Evolutionary conservation across 2,329 filamentous ascomycete genomes (phyloP).

Genomic region (Arthrobotrys musiformis): DNA sequence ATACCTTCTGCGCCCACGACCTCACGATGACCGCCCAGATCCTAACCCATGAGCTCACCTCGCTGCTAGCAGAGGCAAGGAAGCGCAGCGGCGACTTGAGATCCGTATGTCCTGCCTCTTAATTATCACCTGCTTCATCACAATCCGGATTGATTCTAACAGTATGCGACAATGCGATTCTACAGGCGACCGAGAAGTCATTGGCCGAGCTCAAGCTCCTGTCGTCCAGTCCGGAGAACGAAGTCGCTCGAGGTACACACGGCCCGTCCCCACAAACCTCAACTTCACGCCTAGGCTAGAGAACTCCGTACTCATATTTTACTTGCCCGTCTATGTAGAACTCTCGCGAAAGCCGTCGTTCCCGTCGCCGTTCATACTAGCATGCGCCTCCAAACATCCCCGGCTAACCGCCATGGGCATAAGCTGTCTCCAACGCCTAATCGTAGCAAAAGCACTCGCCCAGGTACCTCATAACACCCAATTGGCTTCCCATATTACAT

Average conservation of each 20-base stretch:
- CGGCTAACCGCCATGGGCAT: constrained; percentile 90
- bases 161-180: not conserved
- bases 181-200: constrained; percentile 89
- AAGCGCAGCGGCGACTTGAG: constrained; percentile 90
- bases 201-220: constrained; percentile 86
- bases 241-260: constrained; percentile 69
- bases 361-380: constrained; percentile 91
- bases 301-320: not conserved
- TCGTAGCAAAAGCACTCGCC: constrained; percentile 82
- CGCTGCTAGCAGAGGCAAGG: constrained; percentile 94
- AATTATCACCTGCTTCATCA: constrained; percentile 35
- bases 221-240: constrained; percentile 77
- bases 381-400: constrained; percentile 87
- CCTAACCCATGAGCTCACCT: constrained; percentile 85
- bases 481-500: not conserved
- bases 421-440: constrained; percentile 86
- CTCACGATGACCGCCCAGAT: constrained; percentile 84
- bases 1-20: not conserved
- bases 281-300: not conserved
- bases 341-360: constrained; percentile 83
- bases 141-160: not conserved
- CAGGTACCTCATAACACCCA: constrained; percentile 50
- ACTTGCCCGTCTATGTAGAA: constrained; percentile 68
- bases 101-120: constrained; percentile 69
- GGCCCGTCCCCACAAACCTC: not conserved